Conservation (phyloP, 129 eudicot species). For the Lactuca sativa region DNA sequence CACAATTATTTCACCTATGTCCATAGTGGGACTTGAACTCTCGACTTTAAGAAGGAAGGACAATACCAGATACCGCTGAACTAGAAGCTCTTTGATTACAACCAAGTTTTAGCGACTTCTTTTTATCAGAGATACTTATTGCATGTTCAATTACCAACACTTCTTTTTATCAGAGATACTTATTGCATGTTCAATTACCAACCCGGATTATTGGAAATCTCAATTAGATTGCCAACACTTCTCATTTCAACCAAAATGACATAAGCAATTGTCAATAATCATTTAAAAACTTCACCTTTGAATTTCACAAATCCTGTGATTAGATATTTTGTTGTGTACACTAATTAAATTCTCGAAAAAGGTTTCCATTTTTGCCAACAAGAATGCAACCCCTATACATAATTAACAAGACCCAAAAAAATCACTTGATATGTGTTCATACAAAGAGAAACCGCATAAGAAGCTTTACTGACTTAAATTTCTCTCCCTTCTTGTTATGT, state of each 20-base stretch:
- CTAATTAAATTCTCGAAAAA: constrained; percentile 13
- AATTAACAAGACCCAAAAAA: constrained; percentile 6
- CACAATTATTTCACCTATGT: no score
- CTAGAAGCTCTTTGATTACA: no score
- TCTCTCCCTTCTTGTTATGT: constrained; percentile 68
- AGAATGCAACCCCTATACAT: constrained; percentile 8
- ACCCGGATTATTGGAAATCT: background rate
- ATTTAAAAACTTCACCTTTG: constrained; percentile 16
- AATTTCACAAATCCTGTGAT: constrained; percentile 18
- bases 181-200: background rate
- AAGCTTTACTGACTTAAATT: constrained; percentile 66
- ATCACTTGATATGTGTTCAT: constrained; percentile 23
- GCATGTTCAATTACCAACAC: background rate
- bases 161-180: background rate
- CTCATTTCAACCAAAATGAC: background rate
- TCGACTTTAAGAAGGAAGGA: no score
- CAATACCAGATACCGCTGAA: no score
- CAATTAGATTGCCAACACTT: background rate
- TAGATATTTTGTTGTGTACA: constrained; percentile 10
- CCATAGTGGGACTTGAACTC: no score
- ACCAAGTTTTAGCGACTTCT: no score
- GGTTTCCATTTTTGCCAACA: constrained; percentile 9
- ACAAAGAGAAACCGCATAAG: constrained; percentile 70
- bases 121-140: background rate
- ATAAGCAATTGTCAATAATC: background rate